These are phyloP conservation scores for Ustilago bromivora DNA, from an alignment of 1,284 basidiomycete genomes.

Conservation along the genomic window DNA sequence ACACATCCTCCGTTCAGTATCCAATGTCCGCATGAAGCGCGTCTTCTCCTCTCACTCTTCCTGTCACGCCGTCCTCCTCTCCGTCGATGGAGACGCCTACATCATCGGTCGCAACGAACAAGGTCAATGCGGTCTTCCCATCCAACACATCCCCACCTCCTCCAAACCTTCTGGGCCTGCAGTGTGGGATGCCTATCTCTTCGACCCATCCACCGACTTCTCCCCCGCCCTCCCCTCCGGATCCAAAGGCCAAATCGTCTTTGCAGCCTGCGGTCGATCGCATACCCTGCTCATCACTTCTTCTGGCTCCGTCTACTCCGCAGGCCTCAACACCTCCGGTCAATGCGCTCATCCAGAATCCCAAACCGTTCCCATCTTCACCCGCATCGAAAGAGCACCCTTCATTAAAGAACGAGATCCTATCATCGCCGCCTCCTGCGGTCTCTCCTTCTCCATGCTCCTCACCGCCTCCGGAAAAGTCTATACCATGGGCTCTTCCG, in stretches of 20 bases:
- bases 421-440: conserved; percentile 81
- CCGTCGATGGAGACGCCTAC: conserved; percentile 81
- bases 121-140: conserved; percentile 68
- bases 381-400: conserved; percentile 73
- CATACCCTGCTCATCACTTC: conserved; percentile 87
- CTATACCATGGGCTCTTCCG: conserved; percentile 89
- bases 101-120: conserved; percentile 82
- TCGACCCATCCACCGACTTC: conserved; percentile 58
- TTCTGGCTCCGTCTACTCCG: conserved; percentile 83
- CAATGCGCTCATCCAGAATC: conserved; percentile 80
- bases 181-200: conserved; percentile 75
- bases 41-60: conserved; percentile 58
- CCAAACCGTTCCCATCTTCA: conserved; percentile 82
- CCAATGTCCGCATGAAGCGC: conserved; percentile 74
- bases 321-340: conserved; percentile 84
- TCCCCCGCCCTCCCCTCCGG: conserved; percentile 73
- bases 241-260: conserved; percentile 78
- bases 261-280: conserved; percentile 83
- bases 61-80: conserved; percentile 56
- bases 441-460: conserved; percentile 84
- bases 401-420: conserved; percentile 75
- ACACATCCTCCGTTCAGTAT: conserved; percentile 86
- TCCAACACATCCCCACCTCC: conserved; percentile 66
- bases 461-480: conserved; percentile 83
- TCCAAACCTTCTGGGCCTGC: conserved; percentile 72